Evolutionary conservation across 768 basidiomycete genomes (phyloP), one percentile per base, ranked within the genome.

Genomic region (Exidia glandulosa): DNA sequence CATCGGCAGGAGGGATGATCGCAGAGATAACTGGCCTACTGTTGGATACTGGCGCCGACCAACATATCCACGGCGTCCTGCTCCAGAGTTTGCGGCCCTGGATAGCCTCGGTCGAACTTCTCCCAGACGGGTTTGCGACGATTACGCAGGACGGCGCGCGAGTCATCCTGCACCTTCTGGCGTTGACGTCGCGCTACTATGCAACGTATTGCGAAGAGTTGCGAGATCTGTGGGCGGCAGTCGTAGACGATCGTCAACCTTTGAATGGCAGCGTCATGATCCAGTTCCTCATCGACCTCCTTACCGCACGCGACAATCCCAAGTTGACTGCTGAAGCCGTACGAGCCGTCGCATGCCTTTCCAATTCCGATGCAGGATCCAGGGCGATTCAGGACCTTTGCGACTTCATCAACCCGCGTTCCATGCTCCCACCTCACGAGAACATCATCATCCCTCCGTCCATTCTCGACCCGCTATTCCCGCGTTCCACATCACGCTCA

Each of bases 231-330:
- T 94, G 94, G 88, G 77, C 79, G 6, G 83, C 84, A 59, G 74
- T 95, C 14, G 87, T 91, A 3, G 87, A 88, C 29, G 74, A 81
- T 2, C 84, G 86, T 29, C 77, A 84, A 64, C 79, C 84, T 59
- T 77, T 80, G 27, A 92, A 93, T 62, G 88, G 88, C 1, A 87
- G 85, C 58, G 88, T 90, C 2, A 77, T 91, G 16, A 77, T 89
- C 56, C 81, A 86, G 32, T 97, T 92, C 71, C 76, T 97, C 2
- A 76, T 95, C 34, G 90, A 93, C 64, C 91, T 95, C 66, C 88
- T 90, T 1, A 84, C 87, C 63, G 88, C 87, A 70, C 85, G 94
- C 47, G 86, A 88, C 37, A 92, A 83, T 63, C 78, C 80, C 3
- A 80, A 83, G 16, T 94, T 90, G 71, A 81, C 95, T 61, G 77